Percentiles rank a stretch among this genome's conserved stretches.
phyloP scores from a whole-genome alignment of 495 filamentous ascomycete genomes.

The Acidomyces sp. region DNA sequence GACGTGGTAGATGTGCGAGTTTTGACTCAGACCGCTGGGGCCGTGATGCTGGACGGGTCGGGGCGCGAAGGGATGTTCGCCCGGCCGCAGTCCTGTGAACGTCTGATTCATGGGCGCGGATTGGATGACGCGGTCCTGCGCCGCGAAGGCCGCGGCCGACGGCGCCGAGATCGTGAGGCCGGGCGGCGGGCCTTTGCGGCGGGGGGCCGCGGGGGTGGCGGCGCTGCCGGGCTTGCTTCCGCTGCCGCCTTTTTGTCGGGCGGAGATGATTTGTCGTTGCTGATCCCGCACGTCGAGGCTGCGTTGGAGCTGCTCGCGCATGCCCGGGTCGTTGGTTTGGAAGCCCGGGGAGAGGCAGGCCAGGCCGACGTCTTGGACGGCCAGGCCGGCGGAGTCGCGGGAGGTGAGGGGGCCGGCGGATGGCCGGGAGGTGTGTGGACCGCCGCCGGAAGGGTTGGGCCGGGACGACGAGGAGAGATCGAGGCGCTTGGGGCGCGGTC shows the following conservation, averaged over 20 bases:
- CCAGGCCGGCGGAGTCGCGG: slow-evolving; percentile 55
- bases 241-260: slow-evolving; percentile 76
- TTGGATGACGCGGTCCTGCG: slow-evolving; percentile 90
- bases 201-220: slow-evolving; percentile 51
- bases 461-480: slow-evolving; percentile 63
- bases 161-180: slow-evolving; percentile 93
- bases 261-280: slow-evolving; percentile 88
- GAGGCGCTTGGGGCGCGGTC: slow-evolving; percentile 77
- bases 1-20: slow-evolving; percentile 84
- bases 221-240: slow-evolving; percentile 63
- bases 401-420: slow-evolving; percentile 71
- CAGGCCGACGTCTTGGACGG: slow-evolving; percentile 83
- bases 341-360: slow-evolving; percentile 94
- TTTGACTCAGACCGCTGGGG: slow-evolving; percentile 70
- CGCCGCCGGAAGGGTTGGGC: too few relatives aligned
- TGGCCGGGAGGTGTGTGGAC: slow-evolving; percentile 43
- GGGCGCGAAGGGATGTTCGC: slow-evolving; percentile 45
- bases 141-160: slow-evolving; percentile 88
- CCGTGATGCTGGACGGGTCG: slow-evolving; percentile 77
- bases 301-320: slow-evolving; percentile 87
- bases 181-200: slow-evolving; percentile 67
- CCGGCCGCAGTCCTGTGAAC: slow-evolving; percentile 72
- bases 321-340: slow-evolving; percentile 86
- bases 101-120: slow-evolving; percentile 92
- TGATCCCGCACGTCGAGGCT: slow-evolving; percentile 90